Conservation (phyloP, 768 basidiomycete species). For the Boletales sp. region DNA sequence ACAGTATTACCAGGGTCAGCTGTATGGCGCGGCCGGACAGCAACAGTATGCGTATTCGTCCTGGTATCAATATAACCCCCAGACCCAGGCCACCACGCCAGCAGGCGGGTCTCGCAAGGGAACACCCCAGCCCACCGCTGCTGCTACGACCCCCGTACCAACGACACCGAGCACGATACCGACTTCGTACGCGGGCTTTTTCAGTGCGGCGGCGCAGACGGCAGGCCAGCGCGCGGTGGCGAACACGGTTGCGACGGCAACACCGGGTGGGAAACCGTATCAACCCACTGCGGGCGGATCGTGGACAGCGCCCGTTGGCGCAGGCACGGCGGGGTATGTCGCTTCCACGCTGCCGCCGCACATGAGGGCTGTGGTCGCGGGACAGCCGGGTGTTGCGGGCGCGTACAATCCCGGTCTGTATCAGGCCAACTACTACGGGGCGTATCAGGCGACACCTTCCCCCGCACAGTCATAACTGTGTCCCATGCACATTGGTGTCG, state of each 20-base stretch:
- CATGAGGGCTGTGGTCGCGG: conserved; percentile 28
- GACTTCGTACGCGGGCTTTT: conserved; percentile 41
- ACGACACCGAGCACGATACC: conserved; percentile 29
- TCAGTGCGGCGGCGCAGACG: conserved; percentile 28
- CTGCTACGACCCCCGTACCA: conserved; percentile 23
- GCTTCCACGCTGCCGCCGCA: conserved; percentile 42
- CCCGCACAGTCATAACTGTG: conserved; percentile 26
- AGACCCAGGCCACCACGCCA: conserved; percentile 18
- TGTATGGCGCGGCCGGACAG: conserved; percentile 34
- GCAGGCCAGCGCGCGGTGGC: conserved; percentile 49
- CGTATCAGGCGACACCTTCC: conserved; percentile 31
- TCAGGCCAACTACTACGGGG: conserved; percentile 30
- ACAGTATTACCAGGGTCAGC: conserved; percentile 36
- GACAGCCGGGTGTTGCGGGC: conserved; percentile 20
- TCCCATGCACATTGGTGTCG: conserved; percentile 1
- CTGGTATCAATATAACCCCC: conserved; percentile 44
- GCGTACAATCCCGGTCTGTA: conserved; percentile 20
- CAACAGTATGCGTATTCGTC: conserved; percentile 41
- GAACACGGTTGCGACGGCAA: conserved; percentile 43
- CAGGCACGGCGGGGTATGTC: conserved; percentile 22
- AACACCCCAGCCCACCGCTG: conserved; percentile 41
- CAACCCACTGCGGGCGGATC: conserved; percentile 22
- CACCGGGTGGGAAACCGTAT: conserved; percentile 28
- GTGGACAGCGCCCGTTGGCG: conserved; percentile 26
- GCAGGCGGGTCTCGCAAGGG: conserved; percentile 35